phyloP scores from a whole-genome alignment of 805 yeast species.

The Metschnikowia drakensbergensis region DNA sequence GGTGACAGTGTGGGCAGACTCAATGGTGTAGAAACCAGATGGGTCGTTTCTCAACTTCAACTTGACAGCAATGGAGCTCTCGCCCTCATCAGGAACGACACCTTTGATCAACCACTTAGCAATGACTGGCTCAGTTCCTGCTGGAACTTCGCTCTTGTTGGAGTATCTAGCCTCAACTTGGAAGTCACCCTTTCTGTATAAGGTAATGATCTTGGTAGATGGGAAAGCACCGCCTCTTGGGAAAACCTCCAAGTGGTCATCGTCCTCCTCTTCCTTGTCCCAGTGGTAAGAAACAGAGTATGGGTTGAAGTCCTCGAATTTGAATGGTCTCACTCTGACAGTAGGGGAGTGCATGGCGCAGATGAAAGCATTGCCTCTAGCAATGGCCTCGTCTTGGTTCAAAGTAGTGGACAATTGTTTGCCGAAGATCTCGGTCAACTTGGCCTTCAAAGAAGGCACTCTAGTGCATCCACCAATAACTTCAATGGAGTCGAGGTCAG shows the following conservation, averaged over 20 bases:
- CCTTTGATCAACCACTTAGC: slow-evolving; percentile 88
- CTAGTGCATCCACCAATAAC: slow-evolving; percentile 98
- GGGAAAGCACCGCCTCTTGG: slow-evolving; percentile 91
- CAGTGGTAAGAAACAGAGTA: slow-evolving; percentile 91
- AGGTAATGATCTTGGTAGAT: slow-evolving; percentile 89
- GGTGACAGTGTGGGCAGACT: slow-evolving; percentile 91
- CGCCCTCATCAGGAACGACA: slow-evolving; percentile 74
- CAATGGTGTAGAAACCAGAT: slow-evolving; percentile 90
- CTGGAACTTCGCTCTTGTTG: slow-evolving; percentile 66
- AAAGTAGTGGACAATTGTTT: slow-evolving; percentile 73
- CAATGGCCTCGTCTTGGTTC: slow-evolving; percentile 98
- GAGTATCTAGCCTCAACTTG: slow-evolving; percentile 84
- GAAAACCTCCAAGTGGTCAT: slow-evolving; percentile 92
- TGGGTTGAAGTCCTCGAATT: slow-evolving; percentile 92
- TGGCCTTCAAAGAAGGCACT: slow-evolving; percentile 88
- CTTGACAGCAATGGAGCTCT: slow-evolving; percentile 76
- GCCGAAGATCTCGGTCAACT: slow-evolving; percentile 71
- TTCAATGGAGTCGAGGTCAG: slow-evolving; percentile 86
- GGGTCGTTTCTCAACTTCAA: slow-evolving; percentile 96
- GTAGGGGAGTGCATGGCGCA: slow-evolving; percentile 99
- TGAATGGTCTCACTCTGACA: slow-evolving; percentile 96
- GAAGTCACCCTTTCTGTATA: slow-evolving; percentile 89
- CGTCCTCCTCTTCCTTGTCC: slow-evolving; percentile 91
- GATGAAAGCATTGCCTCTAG: slow-evolving; percentile 97
- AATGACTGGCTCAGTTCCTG: slow-evolving; percentile 59